Conservation (phyloP, 208 protist genomes). For the Leishmania martiniquensis region DNA sequence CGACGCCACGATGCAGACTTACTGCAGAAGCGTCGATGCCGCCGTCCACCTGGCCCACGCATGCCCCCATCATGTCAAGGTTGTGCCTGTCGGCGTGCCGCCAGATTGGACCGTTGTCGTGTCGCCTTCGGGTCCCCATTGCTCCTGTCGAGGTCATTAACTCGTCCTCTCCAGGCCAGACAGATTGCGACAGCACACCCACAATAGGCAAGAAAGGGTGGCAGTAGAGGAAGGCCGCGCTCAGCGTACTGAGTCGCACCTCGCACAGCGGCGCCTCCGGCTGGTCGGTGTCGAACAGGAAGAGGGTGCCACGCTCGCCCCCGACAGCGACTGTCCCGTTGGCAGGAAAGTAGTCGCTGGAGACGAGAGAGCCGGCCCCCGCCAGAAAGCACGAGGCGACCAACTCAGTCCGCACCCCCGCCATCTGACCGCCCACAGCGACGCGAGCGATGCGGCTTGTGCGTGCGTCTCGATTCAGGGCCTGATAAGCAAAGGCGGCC, state of each 20-base stretch:
- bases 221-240: conserved; percentile 67
- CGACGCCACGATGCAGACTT: background rate
- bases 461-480: conserved; percentile 29
- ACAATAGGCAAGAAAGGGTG: conserved; percentile 80
- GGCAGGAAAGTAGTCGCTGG: conserved; percentile 74
- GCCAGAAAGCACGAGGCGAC: conserved; percentile 34
- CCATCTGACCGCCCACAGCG: conserved; percentile 36
- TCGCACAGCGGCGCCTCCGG: conserved; percentile 48
- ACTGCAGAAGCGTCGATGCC: background rate
- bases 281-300: conserved; percentile 58
- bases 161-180: conserved; percentile 7
- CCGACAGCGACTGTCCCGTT: conserved; percentile 66
- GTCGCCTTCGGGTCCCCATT: conserved; percentile 1
- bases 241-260: conserved; percentile 30
- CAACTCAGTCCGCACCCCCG: conserved; percentile 40
- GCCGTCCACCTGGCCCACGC: background rate
- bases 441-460: conserved; percentile 25
- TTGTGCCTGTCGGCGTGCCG: background rate
- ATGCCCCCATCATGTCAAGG: background rate
- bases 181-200: conserved; percentile 51
- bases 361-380: conserved; percentile 57
- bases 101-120: background rate
- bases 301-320: conserved; percentile 45
- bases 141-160: background rate
- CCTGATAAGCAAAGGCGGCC: conserved; percentile 27